phyloP scores from a whole-genome alignment of 345 rosid species.

The Brassica napus region DNA sequence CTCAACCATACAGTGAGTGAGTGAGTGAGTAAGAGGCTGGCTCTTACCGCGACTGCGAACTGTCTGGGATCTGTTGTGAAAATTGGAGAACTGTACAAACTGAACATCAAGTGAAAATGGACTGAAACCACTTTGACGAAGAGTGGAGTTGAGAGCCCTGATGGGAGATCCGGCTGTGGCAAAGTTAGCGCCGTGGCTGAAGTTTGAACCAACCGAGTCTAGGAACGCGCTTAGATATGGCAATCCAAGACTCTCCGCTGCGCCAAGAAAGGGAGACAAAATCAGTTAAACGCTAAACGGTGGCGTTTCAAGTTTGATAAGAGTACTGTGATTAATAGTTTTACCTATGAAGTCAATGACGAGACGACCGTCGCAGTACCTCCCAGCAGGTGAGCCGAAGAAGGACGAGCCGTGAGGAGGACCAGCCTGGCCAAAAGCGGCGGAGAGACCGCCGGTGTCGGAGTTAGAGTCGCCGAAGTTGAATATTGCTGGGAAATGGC shows the following conservation, averaged over 20 bases:
- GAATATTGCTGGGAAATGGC: slow-evolving; percentile 71
- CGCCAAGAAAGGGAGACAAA: neutral
- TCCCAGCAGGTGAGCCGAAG: slow-evolving; percentile 77
- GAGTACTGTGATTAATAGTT: neutral
- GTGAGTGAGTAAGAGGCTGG: neutral
- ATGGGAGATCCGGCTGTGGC: slow-evolving; percentile 93
- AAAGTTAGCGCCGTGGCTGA: slow-evolving; percentile 83
- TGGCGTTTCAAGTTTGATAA: neutral
- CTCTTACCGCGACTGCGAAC: slow-evolving; percentile 49
- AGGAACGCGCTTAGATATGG: slow-evolving; percentile 77
- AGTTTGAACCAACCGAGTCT: slow-evolving; percentile 77
- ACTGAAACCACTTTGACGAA: slow-evolving; percentile 73
- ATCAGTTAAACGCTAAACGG: neutral
- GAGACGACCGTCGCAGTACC: slow-evolving; percentile 86
- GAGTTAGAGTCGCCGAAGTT: slow-evolving; percentile 97
- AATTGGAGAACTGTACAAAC: slow-evolving; percentile 52
- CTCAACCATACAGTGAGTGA: neutral
- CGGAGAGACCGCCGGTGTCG: slow-evolving; percentile 88
- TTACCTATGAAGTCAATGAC: slow-evolving; percentile 64
- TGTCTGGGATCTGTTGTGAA: slow-evolving; percentile 59
- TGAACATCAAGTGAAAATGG: slow-evolving; percentile 84
- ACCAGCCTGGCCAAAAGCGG: slow-evolving; percentile 78
- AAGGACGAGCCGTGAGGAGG: slow-evolving; percentile 69
- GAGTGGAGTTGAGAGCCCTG: slow-evolving; percentile 70
- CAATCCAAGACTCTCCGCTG: slow-evolving; percentile 62